Percentiles rank a stretch among this genome's conserved stretches.
These are phyloP conservation scores for Isoetes taiwanensis DNA, from an alignment of 75 land plant species.

Conservation along the genomic window DNA sequence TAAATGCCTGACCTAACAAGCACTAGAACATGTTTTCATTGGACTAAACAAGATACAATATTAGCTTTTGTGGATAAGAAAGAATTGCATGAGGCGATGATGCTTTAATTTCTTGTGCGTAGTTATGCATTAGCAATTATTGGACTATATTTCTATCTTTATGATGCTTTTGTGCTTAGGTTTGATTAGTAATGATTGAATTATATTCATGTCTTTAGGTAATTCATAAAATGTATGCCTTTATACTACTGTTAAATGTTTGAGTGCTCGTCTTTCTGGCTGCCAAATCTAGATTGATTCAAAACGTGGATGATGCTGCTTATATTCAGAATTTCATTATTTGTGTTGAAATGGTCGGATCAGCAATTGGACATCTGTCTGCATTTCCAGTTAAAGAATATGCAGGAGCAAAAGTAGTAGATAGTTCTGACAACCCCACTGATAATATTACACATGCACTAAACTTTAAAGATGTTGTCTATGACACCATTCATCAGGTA, in stretches of 20 bases:
- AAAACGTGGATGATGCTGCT: slow-evolving; percentile 60
- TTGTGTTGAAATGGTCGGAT: slow-evolving; percentile 92
- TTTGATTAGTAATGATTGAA: too few relatives aligned
- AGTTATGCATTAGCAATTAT: too few relatives aligned
- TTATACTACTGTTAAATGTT: too few relatives aligned
- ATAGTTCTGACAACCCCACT: slow-evolving; percentile 32
- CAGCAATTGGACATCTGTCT: slow-evolving; percentile 78
- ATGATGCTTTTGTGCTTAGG: too few relatives aligned
- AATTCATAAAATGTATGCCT: too few relatives aligned
- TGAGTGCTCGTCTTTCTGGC: slow-evolving; percentile 78
- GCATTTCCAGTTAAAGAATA: slow-evolving; percentile 93
- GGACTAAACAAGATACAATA: too few relatives aligned
- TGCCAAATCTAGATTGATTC: slow-evolving; percentile 65
- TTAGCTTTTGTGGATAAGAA: too few relatives aligned
- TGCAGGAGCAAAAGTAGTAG: slow-evolving; percentile 80
- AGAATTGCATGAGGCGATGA: too few relatives aligned
- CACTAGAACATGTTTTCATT: too few relatives aligned
- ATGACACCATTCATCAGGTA: slow-evolving; percentile 98
- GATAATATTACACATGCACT: slow-evolving; percentile 79
- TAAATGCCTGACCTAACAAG: too few relatives aligned
- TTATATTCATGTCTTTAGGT: not conserved
- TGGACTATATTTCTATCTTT: too few relatives aligned
- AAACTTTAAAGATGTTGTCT: slow-evolving; percentile 85
- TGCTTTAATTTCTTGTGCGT: too few relatives aligned
- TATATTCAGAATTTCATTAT: slow-evolving; percentile 69